phyloP scores from a whole-genome alignment of 116 monocot species.

The Papilionanthe hybrid region DNA sequence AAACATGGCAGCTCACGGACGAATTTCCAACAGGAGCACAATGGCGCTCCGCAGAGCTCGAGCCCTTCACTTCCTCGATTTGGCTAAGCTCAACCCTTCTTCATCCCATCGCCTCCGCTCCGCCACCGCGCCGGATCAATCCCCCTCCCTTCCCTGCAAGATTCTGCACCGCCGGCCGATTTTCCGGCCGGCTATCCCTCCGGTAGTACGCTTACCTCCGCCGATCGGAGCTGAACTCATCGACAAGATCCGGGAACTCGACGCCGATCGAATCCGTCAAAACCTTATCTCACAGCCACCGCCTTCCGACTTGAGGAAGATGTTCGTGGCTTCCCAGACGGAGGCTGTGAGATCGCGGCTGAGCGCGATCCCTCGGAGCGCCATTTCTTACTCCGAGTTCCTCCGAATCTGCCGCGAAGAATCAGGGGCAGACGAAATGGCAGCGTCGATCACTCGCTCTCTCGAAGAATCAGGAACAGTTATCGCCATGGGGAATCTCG shows the following conservation, averaged over 20 bases:
- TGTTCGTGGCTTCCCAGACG: conserved; percentile 44
- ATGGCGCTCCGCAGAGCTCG: conserved; percentile 50
- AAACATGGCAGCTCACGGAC: background rate
- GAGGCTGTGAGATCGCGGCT: conserved; percentile 49
- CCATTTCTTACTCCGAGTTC: conserved; percentile 50
- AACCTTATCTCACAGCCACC: background rate
- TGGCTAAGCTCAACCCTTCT: background rate
- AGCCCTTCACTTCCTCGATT: conserved; percentile 25
- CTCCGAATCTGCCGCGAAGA: conserved; percentile 42
- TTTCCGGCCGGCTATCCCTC: background rate
- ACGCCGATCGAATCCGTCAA: background rate
- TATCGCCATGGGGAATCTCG: conserved; percentile 55
- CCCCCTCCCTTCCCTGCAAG: conserved; percentile 2
- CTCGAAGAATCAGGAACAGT: conserved; percentile 72
- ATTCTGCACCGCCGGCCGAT: conserved; percentile 11
- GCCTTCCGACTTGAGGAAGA: conserved; percentile 34
- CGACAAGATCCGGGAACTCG: background rate
- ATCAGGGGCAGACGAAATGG: conserved; percentile 10
- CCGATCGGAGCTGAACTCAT: background rate
- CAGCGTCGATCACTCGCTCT: conserved; percentile 35
- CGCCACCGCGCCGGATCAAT: background rate
- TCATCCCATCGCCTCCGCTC: background rate
- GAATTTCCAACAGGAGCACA: background rate
- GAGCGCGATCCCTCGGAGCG: conserved; percentile 12
- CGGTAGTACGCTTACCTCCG: background rate